phyloP scores from a whole-genome alignment of 2,329 filamentous ascomycete species.

The Pyrenophora seminiperda region DNA sequence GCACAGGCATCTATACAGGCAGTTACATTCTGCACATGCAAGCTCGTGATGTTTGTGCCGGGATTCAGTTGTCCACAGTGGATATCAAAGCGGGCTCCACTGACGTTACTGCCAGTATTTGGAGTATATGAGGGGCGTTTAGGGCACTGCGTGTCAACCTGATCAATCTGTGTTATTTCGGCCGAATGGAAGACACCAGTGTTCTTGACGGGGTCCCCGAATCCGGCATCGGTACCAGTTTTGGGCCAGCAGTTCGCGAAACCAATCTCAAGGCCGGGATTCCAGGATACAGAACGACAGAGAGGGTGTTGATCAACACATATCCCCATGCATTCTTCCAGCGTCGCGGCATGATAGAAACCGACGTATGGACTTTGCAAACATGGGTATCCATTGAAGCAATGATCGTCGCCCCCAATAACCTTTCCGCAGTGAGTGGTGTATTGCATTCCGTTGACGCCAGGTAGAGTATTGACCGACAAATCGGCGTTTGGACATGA shows the following conservation, averaged over 20 bases:
- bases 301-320: conserved; percentile 38
- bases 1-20: conserved; percentile 41
- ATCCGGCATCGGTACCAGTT: conserved; percentile 16
- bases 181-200: conserved; percentile 33
- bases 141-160: conserved; percentile 29
- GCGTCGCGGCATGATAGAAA: conserved; percentile 35
- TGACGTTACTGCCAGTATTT: not conserved
- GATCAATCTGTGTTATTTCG: conserved; percentile 31
- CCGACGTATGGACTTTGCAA: conserved; percentile 21
- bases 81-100: conserved; percentile 33
- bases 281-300: conserved; percentile 38
- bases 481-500: conserved; percentile 32
- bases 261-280: conserved; percentile 34
- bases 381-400: conserved; percentile 29
- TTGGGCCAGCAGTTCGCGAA: conserved; percentile 45
- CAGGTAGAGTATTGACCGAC: conserved; percentile 28
- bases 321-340: conserved; percentile 36
- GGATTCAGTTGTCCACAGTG: conserved; percentile 38
- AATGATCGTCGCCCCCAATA: conserved; percentile 26
- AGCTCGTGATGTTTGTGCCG: conserved; percentile 36
- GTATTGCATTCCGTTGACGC: conserved; percentile 31
- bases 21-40: conserved; percentile 37
- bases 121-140: conserved; percentile 16
- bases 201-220: conserved; percentile 13
- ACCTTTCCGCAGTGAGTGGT: conserved; percentile 38